Conservation (phyloP, 768 basidiomycete genomes). For the Leucocoprinus sp. region DNA sequence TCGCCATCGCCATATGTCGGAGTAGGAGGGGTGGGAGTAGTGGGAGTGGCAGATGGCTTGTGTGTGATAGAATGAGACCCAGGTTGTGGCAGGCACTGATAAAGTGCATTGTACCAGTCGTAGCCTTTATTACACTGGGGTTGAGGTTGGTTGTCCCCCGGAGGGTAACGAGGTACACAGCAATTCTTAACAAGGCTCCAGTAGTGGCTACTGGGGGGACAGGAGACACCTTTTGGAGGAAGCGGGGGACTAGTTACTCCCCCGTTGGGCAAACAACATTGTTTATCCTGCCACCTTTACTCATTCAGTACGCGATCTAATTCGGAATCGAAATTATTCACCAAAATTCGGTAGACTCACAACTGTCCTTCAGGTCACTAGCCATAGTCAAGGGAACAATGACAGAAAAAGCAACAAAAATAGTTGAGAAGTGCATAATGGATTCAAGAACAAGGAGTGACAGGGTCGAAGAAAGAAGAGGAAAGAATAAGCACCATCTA, state of each 20-base stretch:
- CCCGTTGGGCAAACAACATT: slow-evolving; percentile 39
- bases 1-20: not conserved
- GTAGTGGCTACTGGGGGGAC: slow-evolving; percentile 40
- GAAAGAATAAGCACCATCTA: not conserved
- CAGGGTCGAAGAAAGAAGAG: slow-evolving; percentile 7
- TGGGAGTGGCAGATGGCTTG: slow-evolving; percentile 19
- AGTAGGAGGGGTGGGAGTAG: slow-evolving; percentile 28
- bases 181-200: slow-evolving; percentile 41
- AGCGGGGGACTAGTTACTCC: slow-evolving; percentile 27
- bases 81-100: slow-evolving; percentile 33
- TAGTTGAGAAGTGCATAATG: slow-evolving; percentile 8
- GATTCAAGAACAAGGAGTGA: slow-evolving; percentile 5
- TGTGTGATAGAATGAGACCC: slow-evolving; percentile 16
- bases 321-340: slow-evolving; percentile 10
- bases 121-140: slow-evolving; percentile 42
- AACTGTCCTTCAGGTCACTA: slow-evolving; percentile 12
- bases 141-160: slow-evolving; percentile 29
- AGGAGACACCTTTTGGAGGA: slow-evolving; percentile 40
- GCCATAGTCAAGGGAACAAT: slow-evolving; percentile 8
- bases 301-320: not conserved
- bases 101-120: slow-evolving; percentile 34
- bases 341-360: slow-evolving; percentile 24
- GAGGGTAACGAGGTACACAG: slow-evolving; percentile 43
- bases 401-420: slow-evolving; percentile 3
- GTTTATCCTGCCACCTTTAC: slow-evolving; percentile 22